Base-by-base conservation (phyloP, 768 basidiomycete genomes). In the Rhizopogon salebrosus region DNA sequence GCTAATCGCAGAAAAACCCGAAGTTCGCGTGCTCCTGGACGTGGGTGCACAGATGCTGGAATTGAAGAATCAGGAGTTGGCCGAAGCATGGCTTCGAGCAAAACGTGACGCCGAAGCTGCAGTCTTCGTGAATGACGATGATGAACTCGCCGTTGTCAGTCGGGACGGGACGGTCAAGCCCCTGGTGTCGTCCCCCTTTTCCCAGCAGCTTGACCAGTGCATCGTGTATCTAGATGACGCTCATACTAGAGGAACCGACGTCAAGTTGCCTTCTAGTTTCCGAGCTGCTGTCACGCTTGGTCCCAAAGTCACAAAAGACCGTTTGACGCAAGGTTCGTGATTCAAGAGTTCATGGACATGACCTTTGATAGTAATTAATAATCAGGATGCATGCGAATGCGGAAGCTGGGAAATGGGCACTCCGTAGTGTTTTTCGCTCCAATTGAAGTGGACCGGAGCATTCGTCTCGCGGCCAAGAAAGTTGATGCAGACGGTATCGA, bases 11-110 rank as follows among this genome's bases (percentile, higher is more conserved):
- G 70, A 77, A 55, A 49, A 49, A 1, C 74, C 72, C 4, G 60
- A 66, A n/a, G 67, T 81, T 23, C 69, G 68, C 22, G 78, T 82
- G 6, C 61, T 82, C 18, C 62, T 82, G 14, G 80, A 82, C 40
- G 79, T 82, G 11, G 81, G 80, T 3, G 80, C 80, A 0, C 80
- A 82, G 54, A 76, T 83, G 64, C 63, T 82, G 8, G 80, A 82
- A 40, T 64, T 79, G 51, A 61, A 68, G 22, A 82, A 80, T 54
- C 31, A 57, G 2, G 64, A 76, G 23, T 48, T 82, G 4, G 76
- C 69, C 2, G 35, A 50, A 18, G 39, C 57, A 2, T 82, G 80
- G 82, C 61, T 82, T 4, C 34, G 45, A 18, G 50, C 55, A 40
- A 62, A 50, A 9, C 20, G 49, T 1, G 40, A 43, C 20, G 36